Base-by-base conservation (phyloP, 2,329 filamentous ascomycete genomes). In the Thelonectria discophora region DNA sequence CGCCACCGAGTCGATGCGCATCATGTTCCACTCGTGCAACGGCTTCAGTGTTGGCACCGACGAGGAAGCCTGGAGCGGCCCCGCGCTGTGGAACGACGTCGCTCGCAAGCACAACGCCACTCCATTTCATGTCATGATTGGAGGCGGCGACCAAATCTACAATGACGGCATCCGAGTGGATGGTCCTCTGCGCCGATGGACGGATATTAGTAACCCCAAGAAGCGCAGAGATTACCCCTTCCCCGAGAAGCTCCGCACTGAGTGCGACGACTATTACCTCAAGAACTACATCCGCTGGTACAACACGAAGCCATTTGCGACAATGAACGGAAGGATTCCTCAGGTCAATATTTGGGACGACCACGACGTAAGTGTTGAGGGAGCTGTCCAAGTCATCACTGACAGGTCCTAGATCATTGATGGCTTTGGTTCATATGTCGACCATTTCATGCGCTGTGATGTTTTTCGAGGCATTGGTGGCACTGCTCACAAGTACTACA, bases 281-380 rank as follows among this genome's bases (percentile, higher is more conserved):
- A 88, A 96, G 54, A 92, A 96, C 70, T 99, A 99, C 73, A 75
- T 97, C 84, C 77, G 85, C 76, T 85, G 91, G 94, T 97, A 95
- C 73, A 86, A 87, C 46, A 91, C 86, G 60, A 92, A 94, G 32
- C 86, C 96, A 1, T 99, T 97, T 76, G 90, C 92, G 2, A 83
- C 90, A 71, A 92, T 92, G 34, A 96, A 94, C 69, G 90, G 91
- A 2, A 93, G 97, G 75, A 98, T 99, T 64, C 89, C 95, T 1
- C 96, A 97, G 86, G 80, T 99, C 67, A 99, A 98, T 73, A 92
- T 99, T 46, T 99, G 94, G 94, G 95, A 99, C 76, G 95, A 99
- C 70, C 95, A 98, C 75, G 92, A 95, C 74, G 74, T 86, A 80
- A 84, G 79, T 85, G 21, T 13, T 11, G 17, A 51, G 17, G 9